phyloP scores from a whole-genome alignment of 805 yeast genomes.

The Wickerhamomyces chambardii region DNA sequence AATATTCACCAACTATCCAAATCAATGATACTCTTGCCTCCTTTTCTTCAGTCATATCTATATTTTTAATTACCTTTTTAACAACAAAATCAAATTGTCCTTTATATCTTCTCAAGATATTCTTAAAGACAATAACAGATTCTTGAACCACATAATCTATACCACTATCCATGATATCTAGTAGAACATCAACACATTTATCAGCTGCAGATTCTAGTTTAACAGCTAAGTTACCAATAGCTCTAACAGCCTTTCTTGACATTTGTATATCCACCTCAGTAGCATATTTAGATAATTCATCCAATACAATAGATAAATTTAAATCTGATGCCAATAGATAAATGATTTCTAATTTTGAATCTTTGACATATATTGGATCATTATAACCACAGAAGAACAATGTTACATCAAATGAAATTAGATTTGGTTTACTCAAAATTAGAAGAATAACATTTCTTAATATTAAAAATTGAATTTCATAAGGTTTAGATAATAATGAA shows the following conservation, averaged over 20 bases:
- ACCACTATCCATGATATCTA: conserved; percentile 52
- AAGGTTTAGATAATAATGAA: conserved; percentile 61
- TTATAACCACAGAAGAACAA: conserved; percentile 76
- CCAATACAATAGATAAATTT: conserved; percentile 52
- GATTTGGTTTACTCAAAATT: conserved; percentile 53
- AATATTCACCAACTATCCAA: conserved; percentile 80
- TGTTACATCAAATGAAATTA: conserved; percentile 60
- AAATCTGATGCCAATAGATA: conserved; percentile 63
- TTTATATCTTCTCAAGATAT: conserved; percentile 72
- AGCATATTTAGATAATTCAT: conserved; percentile 80
- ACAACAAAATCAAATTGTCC: conserved; percentile 37
- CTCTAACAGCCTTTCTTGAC: conserved; percentile 82
- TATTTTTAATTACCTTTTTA: conserved; percentile 29
- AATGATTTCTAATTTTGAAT: conserved; percentile 82
- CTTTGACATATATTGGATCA: conserved; percentile 84
- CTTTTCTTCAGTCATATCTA: conserved; percentile 56
- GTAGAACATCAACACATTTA: conserved; percentile 53
- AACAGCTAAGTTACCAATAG: conserved; percentile 83
- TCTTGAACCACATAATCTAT: conserved; percentile 76
- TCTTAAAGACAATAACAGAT: conserved; percentile 64
- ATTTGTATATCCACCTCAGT: conserved; percentile 79
- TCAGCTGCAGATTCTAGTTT: conserved; percentile 56
- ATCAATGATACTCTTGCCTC: conserved; percentile 72
- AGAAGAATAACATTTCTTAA: conserved; percentile 73
- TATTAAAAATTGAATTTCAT: conserved; percentile 79